Evolutionary conservation across 2,329 filamentous ascomycete genomes (phyloP).

Genomic region (Colletotrichum musicola): DNA sequence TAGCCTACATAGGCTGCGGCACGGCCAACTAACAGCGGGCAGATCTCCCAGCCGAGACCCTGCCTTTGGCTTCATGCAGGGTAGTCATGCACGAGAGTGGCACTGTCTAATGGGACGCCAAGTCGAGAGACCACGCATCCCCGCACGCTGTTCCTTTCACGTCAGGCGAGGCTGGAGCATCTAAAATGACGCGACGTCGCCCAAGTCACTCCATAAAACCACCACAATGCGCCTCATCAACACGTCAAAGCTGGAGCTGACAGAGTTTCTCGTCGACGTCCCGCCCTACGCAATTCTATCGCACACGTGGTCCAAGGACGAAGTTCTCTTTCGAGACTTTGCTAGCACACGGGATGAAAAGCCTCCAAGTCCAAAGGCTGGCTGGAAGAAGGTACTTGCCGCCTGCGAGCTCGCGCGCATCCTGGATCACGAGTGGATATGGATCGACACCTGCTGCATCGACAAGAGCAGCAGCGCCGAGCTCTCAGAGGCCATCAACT

Average conservation of each 20-base stretch:
- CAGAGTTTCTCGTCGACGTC: background rate
- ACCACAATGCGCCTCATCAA: background rate
- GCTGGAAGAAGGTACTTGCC: background rate
- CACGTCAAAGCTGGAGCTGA: background rate
- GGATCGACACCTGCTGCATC: slow-evolving; percentile 45
- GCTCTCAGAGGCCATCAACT: slow-evolving; percentile 42
- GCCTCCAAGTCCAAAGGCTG: background rate
- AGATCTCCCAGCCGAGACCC: too few relatives aligned
- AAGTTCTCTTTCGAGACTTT: background rate
- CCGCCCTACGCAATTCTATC: background rate
- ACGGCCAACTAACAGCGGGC: too few relatives aligned
- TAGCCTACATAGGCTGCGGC: too few relatives aligned
- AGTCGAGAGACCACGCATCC: too few relatives aligned
- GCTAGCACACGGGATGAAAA: background rate
- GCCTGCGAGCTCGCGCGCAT: background rate
- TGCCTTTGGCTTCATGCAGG: too few relatives aligned
- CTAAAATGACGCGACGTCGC: background rate
- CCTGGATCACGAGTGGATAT: slow-evolving; percentile 27
- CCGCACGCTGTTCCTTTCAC: background rate
- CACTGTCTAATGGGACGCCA: too few relatives aligned
- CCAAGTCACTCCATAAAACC: too few relatives aligned
- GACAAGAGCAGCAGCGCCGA: slow-evolving; percentile 41
- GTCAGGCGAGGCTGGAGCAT: too few relatives aligned
- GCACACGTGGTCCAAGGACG: background rate
- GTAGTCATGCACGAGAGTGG: too few relatives aligned